Conservation (phyloP, 179 eudicot genomes). For the Spergularia azorica region DNA sequence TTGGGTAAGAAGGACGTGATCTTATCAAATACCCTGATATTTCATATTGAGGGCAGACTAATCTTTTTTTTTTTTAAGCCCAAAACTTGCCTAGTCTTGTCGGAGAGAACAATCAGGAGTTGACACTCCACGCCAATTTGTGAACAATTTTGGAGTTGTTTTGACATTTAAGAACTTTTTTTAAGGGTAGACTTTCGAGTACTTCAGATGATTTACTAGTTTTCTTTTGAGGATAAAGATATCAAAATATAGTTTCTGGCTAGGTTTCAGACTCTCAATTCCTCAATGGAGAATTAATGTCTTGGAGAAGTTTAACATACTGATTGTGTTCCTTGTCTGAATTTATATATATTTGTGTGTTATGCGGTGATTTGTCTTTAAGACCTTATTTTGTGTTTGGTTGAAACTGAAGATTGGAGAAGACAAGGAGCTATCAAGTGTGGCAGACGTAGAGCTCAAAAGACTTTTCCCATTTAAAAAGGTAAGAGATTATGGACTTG, state of each 20-base stretch:
- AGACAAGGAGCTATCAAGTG: constrained; percentile 74
- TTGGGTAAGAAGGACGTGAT: too few relatives aligned
- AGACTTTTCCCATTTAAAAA: constrained; percentile 61
- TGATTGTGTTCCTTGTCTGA: background rate
- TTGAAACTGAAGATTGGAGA: constrained; percentile 62
- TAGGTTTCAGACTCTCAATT: background rate
- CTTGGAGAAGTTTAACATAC: background rate
- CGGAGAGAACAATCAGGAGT: background rate
- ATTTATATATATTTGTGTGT: background rate
- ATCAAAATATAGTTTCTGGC: background rate
- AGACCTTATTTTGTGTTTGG: constrained; percentile 13
- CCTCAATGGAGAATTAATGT: background rate
- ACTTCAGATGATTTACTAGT: background rate
- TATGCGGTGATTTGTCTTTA: background rate
- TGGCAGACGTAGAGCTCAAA: constrained; percentile 70
- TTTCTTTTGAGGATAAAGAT: background rate
- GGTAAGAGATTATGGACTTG: constrained; percentile 36
- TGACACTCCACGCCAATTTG: background rate
- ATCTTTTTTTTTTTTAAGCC: background rate
- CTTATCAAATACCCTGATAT: background rate
- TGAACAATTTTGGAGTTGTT: too few relatives aligned
- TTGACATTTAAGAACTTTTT: too few relatives aligned
- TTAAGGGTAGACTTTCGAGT: background rate
- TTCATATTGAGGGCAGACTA: background rate
- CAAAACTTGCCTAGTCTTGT: background rate